Base-by-base conservation (phyloP, 331 rosid genomes). In the Prunus yedoensis region DNA sequence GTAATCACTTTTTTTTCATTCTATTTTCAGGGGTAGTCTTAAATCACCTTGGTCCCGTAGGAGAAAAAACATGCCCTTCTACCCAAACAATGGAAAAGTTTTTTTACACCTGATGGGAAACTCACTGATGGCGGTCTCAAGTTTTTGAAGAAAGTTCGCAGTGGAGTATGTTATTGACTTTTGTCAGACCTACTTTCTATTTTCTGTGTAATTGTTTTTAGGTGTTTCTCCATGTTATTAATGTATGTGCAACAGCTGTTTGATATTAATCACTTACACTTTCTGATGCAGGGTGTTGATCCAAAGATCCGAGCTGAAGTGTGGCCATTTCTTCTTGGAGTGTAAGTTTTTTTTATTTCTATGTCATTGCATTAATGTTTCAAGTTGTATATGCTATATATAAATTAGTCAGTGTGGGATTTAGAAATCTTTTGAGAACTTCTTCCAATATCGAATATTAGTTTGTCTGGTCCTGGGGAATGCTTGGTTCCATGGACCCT, bases 41-140 rank as follows among this genome's bases (percentile, higher is more conserved):
- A 93, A 93, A 84, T 93, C 98, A 68, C 97, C 98, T n/a, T 93
- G 98, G 98, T 93, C 98, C 32, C 93, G 97, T 45, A 84, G 89
- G 87, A 93, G 89, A 79, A 93, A 91, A 93, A 91, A 75, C 93
- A 74, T 3, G 93, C 83, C 11, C 98, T 93, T 84, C 73, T 89
- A 79, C 89, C 92, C 66, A 91, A 77, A 73, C 95, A 84, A 80
- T 93, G 98, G 98, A 85, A 71, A 79, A 85, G 81, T 81, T 84
- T 91, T 77, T 89, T 89, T 83, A 78, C 90, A 23, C 89, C 83
- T 38, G 97, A 93, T 17, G 98, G 98, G 76, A 91, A 76, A 66
- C 83, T 93, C 18, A 83, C 88, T 8, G 97, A 93, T 76, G 88
- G 97, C 45, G 98, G 97, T 79, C 80, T 85, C 59, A 93, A 89